phyloP scores from a whole-genome alignment of 805 yeast species.

The Metschnikowia gruessii region DNA sequence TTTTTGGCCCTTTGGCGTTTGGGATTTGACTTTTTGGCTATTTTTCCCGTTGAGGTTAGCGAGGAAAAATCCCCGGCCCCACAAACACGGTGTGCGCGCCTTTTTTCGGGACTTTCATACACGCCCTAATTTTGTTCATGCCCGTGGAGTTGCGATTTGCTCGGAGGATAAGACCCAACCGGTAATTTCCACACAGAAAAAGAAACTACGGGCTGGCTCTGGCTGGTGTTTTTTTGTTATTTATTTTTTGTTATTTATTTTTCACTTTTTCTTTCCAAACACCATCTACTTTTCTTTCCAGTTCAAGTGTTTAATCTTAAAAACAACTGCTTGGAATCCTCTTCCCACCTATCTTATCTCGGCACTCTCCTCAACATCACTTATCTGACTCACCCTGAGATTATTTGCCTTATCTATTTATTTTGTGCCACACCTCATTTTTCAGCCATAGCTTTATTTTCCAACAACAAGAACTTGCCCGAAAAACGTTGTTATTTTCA shows the following conservation, averaged over 20 bases:
- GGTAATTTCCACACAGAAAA: constrained; percentile 10
- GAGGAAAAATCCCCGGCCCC: constrained; percentile 3
- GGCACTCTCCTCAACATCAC: background rate
- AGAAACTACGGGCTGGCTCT: constrained; percentile 2
- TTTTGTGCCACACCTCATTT: constrained; percentile 11
- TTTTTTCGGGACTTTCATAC: background rate
- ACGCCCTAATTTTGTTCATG: constrained; percentile 3
- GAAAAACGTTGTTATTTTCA: background rate
- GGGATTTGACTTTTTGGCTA: no score
- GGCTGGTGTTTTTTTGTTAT: constrained; percentile 1
- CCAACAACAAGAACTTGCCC: background rate
- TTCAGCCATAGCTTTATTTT: constrained; percentile 3
- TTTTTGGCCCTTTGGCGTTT: no score
- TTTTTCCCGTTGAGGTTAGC: no score
- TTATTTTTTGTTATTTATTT: background rate
- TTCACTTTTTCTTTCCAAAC: background rate
- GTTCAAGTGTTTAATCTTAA: no score
- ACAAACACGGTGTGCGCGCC: constrained; percentile 8
- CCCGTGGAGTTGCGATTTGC: constrained; percentile 12
- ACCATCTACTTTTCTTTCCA: background rate
- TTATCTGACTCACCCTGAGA: constrained; percentile 4
- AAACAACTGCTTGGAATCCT: background rate
- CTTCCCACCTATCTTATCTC: background rate
- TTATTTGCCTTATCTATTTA: constrained; percentile 4
- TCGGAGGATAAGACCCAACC: constrained; percentile 6